Evolutionary conservation across 2,329 filamentous ascomycete genomes (phyloP).

Genomic region (Thielaviopsis punctulata): DNA sequence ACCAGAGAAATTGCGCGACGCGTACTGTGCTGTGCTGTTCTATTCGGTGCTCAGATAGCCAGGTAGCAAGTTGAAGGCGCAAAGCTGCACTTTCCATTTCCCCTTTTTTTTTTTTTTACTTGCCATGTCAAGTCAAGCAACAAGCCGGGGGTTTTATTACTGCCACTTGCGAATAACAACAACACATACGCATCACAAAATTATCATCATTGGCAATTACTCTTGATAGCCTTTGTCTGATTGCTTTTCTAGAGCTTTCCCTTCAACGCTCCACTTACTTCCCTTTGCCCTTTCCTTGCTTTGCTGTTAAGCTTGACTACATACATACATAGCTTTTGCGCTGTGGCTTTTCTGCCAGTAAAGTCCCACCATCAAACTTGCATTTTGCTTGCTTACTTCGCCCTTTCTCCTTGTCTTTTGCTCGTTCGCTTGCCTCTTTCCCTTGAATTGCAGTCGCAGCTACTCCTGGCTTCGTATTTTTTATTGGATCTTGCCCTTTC

Average conservation of each 20-base stretch:
- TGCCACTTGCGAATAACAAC: neutral
- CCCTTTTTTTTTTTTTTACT: slow-evolving; percentile 5
- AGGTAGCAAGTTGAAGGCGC: slow-evolving; percentile 1
- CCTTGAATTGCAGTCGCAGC: neutral
- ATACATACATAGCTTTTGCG: neutral
- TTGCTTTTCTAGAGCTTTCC: neutral
- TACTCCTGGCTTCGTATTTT: neutral
- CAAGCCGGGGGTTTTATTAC: neutral
- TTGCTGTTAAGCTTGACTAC: neutral
- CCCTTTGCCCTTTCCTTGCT: neutral
- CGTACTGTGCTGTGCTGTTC: no score
- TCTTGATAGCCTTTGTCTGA: neutral
- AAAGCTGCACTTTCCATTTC: slow-evolving; percentile 7
- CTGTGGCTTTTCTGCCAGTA: neutral
- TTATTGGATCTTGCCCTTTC: neutral
- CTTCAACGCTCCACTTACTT: neutral
- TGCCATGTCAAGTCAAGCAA: neutral
- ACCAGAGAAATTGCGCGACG: neutral
- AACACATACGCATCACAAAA: neutral
- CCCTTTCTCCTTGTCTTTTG: neutral
- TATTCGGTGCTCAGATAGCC: neutral
- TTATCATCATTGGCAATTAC: slow-evolving; percentile 2
- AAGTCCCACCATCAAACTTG: neutral
- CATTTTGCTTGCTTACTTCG: neutral
- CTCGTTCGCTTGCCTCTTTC: neutral